These are phyloP conservation scores for Coprinopsis sp. DNA, from an alignment of 768 basidiomycete species.

Conservation along the genomic window DNA sequence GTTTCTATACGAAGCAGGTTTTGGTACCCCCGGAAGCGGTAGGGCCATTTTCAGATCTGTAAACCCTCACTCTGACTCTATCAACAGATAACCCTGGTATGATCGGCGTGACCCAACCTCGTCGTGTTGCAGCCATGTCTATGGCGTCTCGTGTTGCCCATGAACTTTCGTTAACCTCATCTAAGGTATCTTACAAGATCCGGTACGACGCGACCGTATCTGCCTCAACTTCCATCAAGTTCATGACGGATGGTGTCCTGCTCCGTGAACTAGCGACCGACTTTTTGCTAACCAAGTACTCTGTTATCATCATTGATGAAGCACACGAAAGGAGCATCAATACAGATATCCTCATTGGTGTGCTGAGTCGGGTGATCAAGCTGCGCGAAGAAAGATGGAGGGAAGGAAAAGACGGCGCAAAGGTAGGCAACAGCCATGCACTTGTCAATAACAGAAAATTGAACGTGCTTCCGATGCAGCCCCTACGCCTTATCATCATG, in stretches of 20 bases:
- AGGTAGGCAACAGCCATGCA: slow-evolving; percentile 40
- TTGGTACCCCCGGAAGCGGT: slow-evolving; percentile 82
- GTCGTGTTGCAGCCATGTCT: slow-evolving; percentile 95
- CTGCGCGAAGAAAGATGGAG: slow-evolving; percentile 89
- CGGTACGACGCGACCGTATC: slow-evolving; percentile 95
- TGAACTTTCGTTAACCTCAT: slow-evolving; percentile 81
- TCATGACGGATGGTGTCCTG: slow-evolving; percentile 99
- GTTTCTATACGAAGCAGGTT: slow-evolving; percentile 96
- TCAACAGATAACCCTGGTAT: slow-evolving; percentile 88
- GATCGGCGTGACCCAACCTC: slow-evolving; percentile 96
- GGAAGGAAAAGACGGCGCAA: slow-evolving; percentile 63
- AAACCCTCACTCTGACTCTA: slow-evolving; percentile 4
- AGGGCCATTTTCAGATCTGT: slow-evolving; percentile 16
- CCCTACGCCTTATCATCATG: slow-evolving; percentile 94
- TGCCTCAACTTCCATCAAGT: slow-evolving; percentile 88
- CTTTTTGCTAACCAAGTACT: slow-evolving; percentile 91
- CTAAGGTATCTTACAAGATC: slow-evolving; percentile 91
- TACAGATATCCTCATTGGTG: slow-evolving; percentile 95
- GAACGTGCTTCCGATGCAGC: slow-evolving; percentile 37
- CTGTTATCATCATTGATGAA: slow-evolving; percentile 94
- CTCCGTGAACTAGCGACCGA: slow-evolving; percentile 89
- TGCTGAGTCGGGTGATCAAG: slow-evolving; percentile 89
- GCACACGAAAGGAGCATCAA: slow-evolving; percentile 98
- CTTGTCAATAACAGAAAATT: not conserved
- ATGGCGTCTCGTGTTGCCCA: slow-evolving; percentile 92